Evolutionary conservation across 805 yeast species (phyloP).

Genomic region (Cyberlindnera xylosilytica): DNA sequence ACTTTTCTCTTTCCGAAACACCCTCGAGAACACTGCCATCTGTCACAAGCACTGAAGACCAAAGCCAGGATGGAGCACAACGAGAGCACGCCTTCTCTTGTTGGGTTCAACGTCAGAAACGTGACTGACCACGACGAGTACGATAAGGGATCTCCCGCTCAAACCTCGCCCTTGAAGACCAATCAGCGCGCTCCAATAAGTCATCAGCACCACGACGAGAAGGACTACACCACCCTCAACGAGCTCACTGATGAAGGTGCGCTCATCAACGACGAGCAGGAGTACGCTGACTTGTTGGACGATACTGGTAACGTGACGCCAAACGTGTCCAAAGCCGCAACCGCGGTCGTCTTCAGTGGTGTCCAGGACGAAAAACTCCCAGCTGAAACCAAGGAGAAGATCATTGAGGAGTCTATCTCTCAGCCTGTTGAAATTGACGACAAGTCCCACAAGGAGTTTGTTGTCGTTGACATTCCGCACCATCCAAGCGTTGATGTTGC

Average conservation of each 20-base stretch:
- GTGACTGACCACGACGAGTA: conserved; percentile 17
- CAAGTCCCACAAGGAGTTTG: conserved; percentile 20
- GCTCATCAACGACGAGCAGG: conserved; percentile 52
- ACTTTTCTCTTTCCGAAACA: neutral
- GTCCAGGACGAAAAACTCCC: conserved; percentile 10
- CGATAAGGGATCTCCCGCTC: conserved; percentile 5
- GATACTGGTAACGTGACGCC: conserved; percentile 48
- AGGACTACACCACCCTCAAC: conserved; percentile 29
- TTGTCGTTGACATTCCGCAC: conserved; percentile 24
- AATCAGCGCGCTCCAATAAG: conserved; percentile 1
- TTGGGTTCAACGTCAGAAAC: conserved; percentile 25
- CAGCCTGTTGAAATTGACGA: conserved; percentile 16
- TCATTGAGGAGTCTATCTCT: neutral
- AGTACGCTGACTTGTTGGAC: conserved; percentile 50
- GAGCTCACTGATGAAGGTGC: conserved; percentile 47
- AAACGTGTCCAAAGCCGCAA: conserved; percentile 9
- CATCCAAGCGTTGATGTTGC: conserved; percentile 15
- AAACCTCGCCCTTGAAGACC: conserved; percentile 19
- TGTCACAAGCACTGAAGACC: no score
- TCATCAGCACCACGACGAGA: conserved; percentile 7
- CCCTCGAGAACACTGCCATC: no score
- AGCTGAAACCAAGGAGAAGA: conserved; percentile 4
- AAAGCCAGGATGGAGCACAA: conserved; percentile 8
- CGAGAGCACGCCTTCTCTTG: conserved; percentile 21
- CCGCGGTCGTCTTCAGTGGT: conserved; percentile 15